phyloP scores from a whole-genome alignment of 1,284 basidiomycete species.

The Coniophora puteana region DNA sequence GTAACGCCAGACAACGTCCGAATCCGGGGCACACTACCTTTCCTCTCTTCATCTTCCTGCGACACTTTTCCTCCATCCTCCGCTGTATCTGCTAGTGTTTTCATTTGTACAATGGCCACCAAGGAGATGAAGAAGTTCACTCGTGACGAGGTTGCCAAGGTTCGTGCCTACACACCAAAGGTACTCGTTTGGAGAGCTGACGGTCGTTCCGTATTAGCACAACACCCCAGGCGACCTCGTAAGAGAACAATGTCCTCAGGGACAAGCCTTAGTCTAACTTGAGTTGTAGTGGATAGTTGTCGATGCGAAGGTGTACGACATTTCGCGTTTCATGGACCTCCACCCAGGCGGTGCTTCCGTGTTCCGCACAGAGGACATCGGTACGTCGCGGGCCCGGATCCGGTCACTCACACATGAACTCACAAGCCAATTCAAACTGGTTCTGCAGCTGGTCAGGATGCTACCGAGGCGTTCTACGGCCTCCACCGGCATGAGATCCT shows the following conservation, averaged over 20 bases:
- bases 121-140: slow-evolving; percentile 33
- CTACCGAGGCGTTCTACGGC: slow-evolving; percentile 70
- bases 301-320: slow-evolving; percentile 80
- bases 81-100: slow-evolving; percentile 11
- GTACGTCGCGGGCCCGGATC: slow-evolving; percentile 38
- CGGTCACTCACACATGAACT: background rate
- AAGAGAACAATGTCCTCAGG: slow-evolving; percentile 19
- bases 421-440: slow-evolving; percentile 2
- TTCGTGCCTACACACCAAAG: background rate
- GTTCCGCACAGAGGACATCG: slow-evolving; percentile 69
- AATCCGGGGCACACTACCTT: too few relatives aligned
- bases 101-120: slow-evolving; percentile 32
- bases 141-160: slow-evolving; percentile 38
- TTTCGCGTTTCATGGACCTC: slow-evolving; percentile 72
- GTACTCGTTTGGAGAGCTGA: background rate
- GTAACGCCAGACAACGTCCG: too few relatives aligned
- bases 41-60: too few relatives aligned
- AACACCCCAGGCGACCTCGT: slow-evolving; percentile 60
- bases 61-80: slow-evolving; percentile 12
- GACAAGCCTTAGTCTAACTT: slow-evolving; percentile 9
- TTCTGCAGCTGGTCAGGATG: slow-evolving; percentile 57
- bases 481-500: slow-evolving; percentile 71
- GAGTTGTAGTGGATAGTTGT: slow-evolving; percentile 73
- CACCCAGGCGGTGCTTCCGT: slow-evolving; percentile 83
- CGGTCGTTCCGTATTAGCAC: slow-evolving; percentile 38